Conservation (phyloP, 768 basidiomycete species). For the Mycena rosella region DNA sequence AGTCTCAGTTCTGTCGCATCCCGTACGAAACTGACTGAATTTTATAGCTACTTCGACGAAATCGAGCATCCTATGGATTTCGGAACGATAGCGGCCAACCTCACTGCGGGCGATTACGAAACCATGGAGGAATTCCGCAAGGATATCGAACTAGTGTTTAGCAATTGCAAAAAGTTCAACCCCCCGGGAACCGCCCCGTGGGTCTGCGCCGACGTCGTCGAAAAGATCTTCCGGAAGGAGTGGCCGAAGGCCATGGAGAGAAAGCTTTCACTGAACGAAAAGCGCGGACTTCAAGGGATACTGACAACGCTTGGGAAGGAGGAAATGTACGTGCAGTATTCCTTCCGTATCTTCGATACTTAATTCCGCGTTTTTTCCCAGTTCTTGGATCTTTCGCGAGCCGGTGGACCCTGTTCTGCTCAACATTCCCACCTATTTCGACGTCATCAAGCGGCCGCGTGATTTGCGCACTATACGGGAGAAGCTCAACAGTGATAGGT, state of each 20-base stretch:
- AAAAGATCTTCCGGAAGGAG: conserved; percentile 84
- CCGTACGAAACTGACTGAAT: conserved; percentile 20
- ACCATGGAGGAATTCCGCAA: conserved; percentile 86
- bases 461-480: conserved; percentile 86
- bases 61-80: conserved; percentile 96
- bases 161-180: conserved; percentile 95
- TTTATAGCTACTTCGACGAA: conserved; percentile 87
- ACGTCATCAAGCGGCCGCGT: conserved; percentile 90
- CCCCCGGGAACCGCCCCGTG: conserved; percentile 82
- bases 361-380: conserved; percentile 42
- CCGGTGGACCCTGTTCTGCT: conserved; percentile 91
- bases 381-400: conserved; percentile 83
- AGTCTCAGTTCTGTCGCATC: conserved; percentile 49
- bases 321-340: conserved; percentile 62
- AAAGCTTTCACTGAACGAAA: conserved; percentile 84
- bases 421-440: conserved; percentile 89
- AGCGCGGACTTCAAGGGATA: conserved; percentile 78
- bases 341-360: conserved; percentile 1
- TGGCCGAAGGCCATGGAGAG: conserved; percentile 84
- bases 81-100: conserved; percentile 79
- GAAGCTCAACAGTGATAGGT: conserved; percentile 87
- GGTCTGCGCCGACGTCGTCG: conserved; percentile 78
- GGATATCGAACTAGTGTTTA: conserved; percentile 87
- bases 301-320: conserved; percentile 80
- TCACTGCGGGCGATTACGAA: conserved; percentile 75